These are phyloP conservation scores for Hypoxylon sp. DNA, from an alignment of 2,329 filamentous ascomycete genomes.

Conservation along the genomic window DNA sequence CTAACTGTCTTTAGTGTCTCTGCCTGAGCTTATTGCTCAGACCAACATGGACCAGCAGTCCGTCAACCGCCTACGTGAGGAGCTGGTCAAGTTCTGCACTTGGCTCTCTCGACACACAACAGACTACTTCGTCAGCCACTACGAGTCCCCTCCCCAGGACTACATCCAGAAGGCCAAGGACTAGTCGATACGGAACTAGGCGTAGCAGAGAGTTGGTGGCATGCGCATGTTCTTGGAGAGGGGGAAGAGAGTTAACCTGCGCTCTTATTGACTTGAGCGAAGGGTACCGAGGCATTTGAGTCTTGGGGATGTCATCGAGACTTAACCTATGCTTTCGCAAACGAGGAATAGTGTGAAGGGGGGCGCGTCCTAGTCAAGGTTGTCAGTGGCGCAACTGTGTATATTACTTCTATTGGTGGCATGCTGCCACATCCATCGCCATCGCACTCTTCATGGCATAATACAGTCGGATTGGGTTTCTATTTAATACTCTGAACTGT, in stretches of 20 bases:
- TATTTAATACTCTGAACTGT: neutral
- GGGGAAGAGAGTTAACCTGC: neutral
- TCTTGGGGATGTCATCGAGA: neutral
- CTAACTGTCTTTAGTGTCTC: constrained; percentile 72
- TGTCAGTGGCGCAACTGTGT: neutral
- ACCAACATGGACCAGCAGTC: constrained; percentile 98
- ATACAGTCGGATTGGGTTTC: neutral
- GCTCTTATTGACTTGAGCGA: neutral
- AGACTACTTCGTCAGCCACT: constrained; percentile 83
- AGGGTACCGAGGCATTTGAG: neutral
- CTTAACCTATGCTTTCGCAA: neutral
- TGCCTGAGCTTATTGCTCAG: constrained; percentile 94
- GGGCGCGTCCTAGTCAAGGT: neutral
- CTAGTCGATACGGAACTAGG: constrained; percentile 20
- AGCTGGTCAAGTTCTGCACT: constrained; percentile 85
- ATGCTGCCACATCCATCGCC: neutral
- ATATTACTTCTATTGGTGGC: neutral
- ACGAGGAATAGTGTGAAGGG: neutral
- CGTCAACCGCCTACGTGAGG: constrained; percentile 88
- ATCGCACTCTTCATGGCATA: neutral
- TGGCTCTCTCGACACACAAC: constrained; percentile 86
- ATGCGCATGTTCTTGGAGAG: neutral
- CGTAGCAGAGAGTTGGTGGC: neutral
- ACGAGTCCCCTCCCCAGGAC: constrained; percentile 79
- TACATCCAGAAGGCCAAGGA: constrained; percentile 77